Percentiles rank a stretch among this genome's conserved stretches.
These are phyloP conservation scores for Aegilops umbellulata DNA, from an alignment of 176 grass and related monocot genomes.

Conservation along the genomic window DNA sequence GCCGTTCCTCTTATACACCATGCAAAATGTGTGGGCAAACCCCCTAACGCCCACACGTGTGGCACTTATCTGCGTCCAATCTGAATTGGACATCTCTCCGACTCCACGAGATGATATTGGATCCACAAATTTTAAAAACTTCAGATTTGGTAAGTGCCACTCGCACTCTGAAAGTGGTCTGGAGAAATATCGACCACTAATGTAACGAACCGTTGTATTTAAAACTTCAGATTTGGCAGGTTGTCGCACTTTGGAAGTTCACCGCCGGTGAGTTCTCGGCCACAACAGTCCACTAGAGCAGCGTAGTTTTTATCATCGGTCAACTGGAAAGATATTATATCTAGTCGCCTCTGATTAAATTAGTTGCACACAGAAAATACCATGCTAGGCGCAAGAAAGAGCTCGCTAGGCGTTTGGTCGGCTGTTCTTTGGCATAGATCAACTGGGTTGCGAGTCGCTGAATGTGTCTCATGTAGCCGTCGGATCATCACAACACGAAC, in stretches of 20 bases:
- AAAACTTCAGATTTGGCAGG: neutral
- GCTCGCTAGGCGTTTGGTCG: too few relatives aligned
- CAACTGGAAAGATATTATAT: neutral
- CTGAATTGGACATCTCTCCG: neutral
- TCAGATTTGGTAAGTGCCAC: neutral
- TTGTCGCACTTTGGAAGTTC: neutral
- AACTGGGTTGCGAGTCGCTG: too few relatives aligned
- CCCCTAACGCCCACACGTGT: too few relatives aligned
- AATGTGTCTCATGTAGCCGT: too few relatives aligned
- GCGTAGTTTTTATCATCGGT: neutral
- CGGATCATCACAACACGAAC: too few relatives aligned
- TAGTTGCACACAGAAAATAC: neutral
- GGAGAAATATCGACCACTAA: neutral
- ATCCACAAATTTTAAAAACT: neutral
- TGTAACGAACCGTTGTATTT: neutral
- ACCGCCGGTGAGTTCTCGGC: neutral
- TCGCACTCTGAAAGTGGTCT: neutral
- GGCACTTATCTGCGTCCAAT: too few relatives aligned
- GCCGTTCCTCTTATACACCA: too few relatives aligned
- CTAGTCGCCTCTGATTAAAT: neutral
- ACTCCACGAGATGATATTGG: neutral
- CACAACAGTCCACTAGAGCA: neutral
- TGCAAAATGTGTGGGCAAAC: too few relatives aligned
- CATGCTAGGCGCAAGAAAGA: too few relatives aligned
- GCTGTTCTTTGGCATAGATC: too few relatives aligned